A percentile compares a stretch with the other conserved stretches of the same genome.
These are phyloP conservation scores for Cytospora piceae DNA, from an alignment of 2,329 filamentous ascomycete genomes.

Conservation along the genomic window DNA sequence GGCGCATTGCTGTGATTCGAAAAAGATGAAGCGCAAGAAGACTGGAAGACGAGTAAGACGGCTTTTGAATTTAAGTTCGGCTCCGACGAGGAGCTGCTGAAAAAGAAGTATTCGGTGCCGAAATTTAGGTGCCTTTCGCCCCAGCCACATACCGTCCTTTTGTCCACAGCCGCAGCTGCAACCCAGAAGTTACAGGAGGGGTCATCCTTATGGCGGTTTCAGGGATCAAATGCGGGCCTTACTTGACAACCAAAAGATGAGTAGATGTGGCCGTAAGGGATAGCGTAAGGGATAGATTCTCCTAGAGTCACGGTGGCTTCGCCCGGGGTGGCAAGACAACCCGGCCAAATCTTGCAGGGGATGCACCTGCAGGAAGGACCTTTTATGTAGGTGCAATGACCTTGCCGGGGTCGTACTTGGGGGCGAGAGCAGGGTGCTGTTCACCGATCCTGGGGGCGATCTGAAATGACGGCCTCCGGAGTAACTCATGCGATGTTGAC, in stretches of 20 bases:
- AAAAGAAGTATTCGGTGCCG: neutral
- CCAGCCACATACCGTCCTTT: neutral
- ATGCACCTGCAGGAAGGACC: neutral
- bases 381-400: neutral
- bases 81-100: neutral
- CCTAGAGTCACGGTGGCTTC: neutral
- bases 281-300: neutral
- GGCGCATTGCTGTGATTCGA: neutral
- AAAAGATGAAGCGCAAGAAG: neutral
- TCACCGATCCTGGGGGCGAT: neutral
- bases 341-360: neutral
- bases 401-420: neutral
- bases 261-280: neutral
- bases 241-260: neutral
- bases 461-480: neutral
- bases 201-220: neutral
- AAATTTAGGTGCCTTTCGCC: neutral
- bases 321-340: neutral
- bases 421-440: neutral
- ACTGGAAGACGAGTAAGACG: neutral
- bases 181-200: neutral
- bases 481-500: neutral
- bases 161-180: neutral
- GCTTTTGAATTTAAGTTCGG: neutral
- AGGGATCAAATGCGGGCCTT: neutral